These are phyloP conservation scores for Akanthomyces dipterigenus DNA, from an alignment of 2,329 filamentous ascomycete species.

Conservation along the genomic window DNA sequence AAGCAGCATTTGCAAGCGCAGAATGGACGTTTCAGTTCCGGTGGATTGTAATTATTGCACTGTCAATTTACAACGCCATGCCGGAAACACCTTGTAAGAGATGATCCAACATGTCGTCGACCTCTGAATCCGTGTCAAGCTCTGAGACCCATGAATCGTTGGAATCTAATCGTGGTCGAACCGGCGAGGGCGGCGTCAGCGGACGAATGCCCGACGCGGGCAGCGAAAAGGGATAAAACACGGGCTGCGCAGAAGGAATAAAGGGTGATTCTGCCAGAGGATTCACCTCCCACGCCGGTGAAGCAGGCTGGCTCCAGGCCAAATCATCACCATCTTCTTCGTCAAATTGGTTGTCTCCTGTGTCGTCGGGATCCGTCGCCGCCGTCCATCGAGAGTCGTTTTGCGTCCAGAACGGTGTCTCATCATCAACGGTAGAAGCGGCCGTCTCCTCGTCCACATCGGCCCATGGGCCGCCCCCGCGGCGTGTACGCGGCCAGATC, in stretches of 20 bases:
- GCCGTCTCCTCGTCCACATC: background rate
- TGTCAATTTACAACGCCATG: background rate
- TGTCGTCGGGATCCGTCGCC: background rate
- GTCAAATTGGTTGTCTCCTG: background rate
- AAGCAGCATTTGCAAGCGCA: background rate
- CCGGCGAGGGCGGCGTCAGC: background rate
- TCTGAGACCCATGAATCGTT: background rate
- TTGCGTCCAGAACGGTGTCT: background rate
- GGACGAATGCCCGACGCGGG: constrained; percentile 3
- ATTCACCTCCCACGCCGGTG: background rate
- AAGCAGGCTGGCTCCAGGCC: background rate
- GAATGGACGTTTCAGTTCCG: background rate
- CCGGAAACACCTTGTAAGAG: background rate
- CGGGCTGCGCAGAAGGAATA: constrained; percentile 12
- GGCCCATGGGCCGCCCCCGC: background rate
- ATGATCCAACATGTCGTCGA: background rate
- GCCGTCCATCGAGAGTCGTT: background rate
- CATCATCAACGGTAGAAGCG: background rate
- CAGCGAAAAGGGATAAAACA: constrained; percentile 5
- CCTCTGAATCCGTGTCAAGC: background rate
- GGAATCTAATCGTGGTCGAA: background rate
- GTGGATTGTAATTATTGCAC: background rate
- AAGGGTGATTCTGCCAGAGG: background rate
- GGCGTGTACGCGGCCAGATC: constrained; percentile 27
- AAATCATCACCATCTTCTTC: background rate